These are phyloP conservation scores for Erysimum cheiri DNA, from an alignment of 441 rosid genomes.

Conservation along the genomic window DNA sequence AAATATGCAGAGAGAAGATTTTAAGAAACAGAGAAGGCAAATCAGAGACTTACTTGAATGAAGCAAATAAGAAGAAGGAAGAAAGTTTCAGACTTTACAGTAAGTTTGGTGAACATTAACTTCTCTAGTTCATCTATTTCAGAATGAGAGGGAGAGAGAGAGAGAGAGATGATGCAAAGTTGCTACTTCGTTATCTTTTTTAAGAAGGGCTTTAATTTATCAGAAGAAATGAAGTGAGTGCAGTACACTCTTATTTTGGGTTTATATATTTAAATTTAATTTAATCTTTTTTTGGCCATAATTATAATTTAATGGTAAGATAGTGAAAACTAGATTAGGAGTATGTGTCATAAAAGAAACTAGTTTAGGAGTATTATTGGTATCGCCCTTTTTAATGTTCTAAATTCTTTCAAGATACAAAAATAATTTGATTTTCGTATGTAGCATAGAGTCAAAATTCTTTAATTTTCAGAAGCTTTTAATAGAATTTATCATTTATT, in stretches of 20 bases:
- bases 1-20: constrained; percentile 39
- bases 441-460: neutral
- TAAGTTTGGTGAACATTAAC: constrained; percentile 57
- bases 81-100: constrained; percentile 44
- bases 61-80: constrained; percentile 43
- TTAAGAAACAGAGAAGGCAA: constrained; percentile 33
- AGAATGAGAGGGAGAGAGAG: constrained; percentile 47
- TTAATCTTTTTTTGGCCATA: neutral
- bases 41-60: constrained; percentile 45
- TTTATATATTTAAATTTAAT: constrained; percentile 8
- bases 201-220: constrained; percentile 58
- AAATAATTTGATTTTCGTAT: neutral
- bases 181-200: constrained; percentile 45
- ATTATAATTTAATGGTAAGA: constrained; percentile 29
- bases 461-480: neutral
- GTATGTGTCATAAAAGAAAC: constrained; percentile 20
- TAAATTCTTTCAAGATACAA: neutral
- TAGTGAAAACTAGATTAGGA: constrained; percentile 23
- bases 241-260: constrained; percentile 43
- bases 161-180: constrained; percentile 42
- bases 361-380: constrained; percentile 18
- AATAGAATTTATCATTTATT: neutral
- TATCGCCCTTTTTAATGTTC: constrained; percentile 4
- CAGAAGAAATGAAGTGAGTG: constrained; percentile 42
- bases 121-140: constrained; percentile 59